Evolutionary conservation across 2,329 filamentous ascomycete genomes (phyloP), one percentile per base, ranked within the genome.

Genomic region (Mariannaea sp.): DNA sequence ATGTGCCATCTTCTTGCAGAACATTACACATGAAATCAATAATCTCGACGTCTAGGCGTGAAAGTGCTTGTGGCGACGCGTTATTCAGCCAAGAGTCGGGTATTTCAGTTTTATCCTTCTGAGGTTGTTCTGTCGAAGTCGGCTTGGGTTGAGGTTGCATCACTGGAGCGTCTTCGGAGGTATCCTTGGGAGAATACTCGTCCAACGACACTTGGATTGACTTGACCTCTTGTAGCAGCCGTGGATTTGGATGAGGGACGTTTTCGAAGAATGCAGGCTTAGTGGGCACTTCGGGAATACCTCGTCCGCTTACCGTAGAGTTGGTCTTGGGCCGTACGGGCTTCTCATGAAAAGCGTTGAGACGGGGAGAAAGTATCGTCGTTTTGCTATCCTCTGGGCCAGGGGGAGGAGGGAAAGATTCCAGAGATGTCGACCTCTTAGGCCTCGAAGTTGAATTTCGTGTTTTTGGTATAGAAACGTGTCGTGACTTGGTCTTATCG

Each of bases 21-120:
- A 84, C 72, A 61, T 86, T 79, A 59, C 83, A 86, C 16, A 87
- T 73, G 56, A 87, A 80, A 49, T 85, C 78, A 27, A 87, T 74
- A 1, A 83, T 69, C 30, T 83, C 79, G 3, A 81, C 72, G 51
- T 79, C 79, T 3, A 88, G 72, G 3, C 70, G 72, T 0, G 76
- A 76, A 7, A 88, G 62, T 4, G 82, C 78, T 62, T 88, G 84
- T 0, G 85, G 85, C 3, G 83, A 71, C 17, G 77, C 62, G 14
- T 55, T 69, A 30, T 62, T 52, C n/a, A 62, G 33, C 47, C 56
- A 59, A 3, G 50, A 43, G 3, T 35, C 43, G 22, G 49, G 26
- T 14, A 44, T 29, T 24, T 49, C 53, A 3, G 17, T 8, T n/a
- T 29, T 53, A 22, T 19, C 14, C 24, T 39, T 42, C 14, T 13